phyloP scores from a whole-genome alignment of 805 yeast species.

The Blastobotrys chiropterorum region DNA sequence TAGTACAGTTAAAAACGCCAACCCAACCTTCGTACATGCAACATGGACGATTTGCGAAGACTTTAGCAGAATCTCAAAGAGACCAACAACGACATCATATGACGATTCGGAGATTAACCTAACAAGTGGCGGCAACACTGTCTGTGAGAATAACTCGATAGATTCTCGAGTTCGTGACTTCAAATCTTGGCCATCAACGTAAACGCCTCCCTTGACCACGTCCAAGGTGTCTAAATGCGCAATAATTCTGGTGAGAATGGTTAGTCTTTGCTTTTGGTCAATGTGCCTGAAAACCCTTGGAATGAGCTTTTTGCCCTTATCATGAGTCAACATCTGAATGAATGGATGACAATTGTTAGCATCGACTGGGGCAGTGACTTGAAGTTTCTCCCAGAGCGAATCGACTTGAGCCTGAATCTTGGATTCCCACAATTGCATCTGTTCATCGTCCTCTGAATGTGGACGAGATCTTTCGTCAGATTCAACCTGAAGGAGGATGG shows the following conservation, averaged over 20 bases:
- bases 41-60: slow-evolving; percentile 57
- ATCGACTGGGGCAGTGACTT: slow-evolving; percentile 53
- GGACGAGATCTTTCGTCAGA: slow-evolving; percentile 59
- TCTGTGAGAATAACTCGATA: slow-evolving; percentile 71
- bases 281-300: slow-evolving; percentile 84
- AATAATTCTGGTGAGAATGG: slow-evolving; percentile 70
- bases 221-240: slow-evolving; percentile 73
- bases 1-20: slow-evolving; percentile 81
- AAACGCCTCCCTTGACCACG: slow-evolving; percentile 73
- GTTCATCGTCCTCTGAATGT: slow-evolving; percentile 26
- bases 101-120: slow-evolving; percentile 76
- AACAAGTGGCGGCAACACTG: slow-evolving; percentile 78
- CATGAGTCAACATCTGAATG: slow-evolving; percentile 71
- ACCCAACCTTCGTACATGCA: slow-evolving; percentile 65
- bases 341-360: slow-evolving; percentile 71
- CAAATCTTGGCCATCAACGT: slow-evolving; percentile 33
- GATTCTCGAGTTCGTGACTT: slow-evolving; percentile 44
- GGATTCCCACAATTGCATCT: slow-evolving; percentile 29
- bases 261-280: slow-evolving; percentile 65
- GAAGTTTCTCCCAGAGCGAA: slow-evolving; percentile 70
- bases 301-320: slow-evolving; percentile 83
- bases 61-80: slow-evolving; percentile 62
- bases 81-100: slow-evolving; percentile 70
- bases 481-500: slow-evolving; percentile 72
- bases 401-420: slow-evolving; percentile 27